Conservation (phyloP, 495 filamentous ascomycete species). For the Evernia prunastri region DNA sequence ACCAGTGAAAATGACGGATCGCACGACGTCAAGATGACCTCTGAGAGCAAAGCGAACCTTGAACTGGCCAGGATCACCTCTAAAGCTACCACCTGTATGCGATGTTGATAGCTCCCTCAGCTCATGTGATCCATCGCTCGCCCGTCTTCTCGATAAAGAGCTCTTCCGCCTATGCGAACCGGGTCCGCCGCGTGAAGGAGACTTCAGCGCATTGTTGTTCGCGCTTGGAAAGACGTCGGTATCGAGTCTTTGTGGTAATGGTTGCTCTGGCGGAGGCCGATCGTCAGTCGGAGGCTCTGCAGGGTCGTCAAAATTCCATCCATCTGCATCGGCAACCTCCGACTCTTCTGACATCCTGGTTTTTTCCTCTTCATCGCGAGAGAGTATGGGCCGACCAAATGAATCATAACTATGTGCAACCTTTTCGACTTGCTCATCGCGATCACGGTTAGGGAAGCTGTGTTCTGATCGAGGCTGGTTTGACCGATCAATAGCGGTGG, state of each 20-base stretch:
- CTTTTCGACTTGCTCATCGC: constrained; percentile 46
- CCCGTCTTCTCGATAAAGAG: constrained; percentile 60
- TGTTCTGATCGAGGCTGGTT: constrained; percentile 37
- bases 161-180: constrained; percentile 74
- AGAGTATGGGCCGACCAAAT: constrained; percentile 44
- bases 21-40: constrained; percentile 88
- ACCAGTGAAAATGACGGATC: constrained; percentile 91
- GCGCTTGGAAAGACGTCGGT: constrained; percentile 80
- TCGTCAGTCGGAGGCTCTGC: constrained; percentile 37
- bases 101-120: constrained; percentile 36
- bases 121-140: constrained; percentile 49
- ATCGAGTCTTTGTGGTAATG: constrained; percentile 62
- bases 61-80: constrained; percentile 63
- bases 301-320: constrained; percentile 88
- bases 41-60: constrained; percentile 88
- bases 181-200: constrained; percentile 60
- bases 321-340: constrained; percentile 55
- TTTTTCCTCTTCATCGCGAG: constrained; percentile 38
- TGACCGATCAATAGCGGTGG: constrained; percentile 37
- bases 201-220: constrained; percentile 67
- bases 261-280: constrained; percentile 39
- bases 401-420: constrained; percentile 51
- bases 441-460: constrained; percentile 23
- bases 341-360: constrained; percentile 29
- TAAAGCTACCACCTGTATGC: constrained; percentile 29